Evolutionary conservation across 306 rosid genomes (phyloP).

Genomic region (Vigna radiata): DNA sequence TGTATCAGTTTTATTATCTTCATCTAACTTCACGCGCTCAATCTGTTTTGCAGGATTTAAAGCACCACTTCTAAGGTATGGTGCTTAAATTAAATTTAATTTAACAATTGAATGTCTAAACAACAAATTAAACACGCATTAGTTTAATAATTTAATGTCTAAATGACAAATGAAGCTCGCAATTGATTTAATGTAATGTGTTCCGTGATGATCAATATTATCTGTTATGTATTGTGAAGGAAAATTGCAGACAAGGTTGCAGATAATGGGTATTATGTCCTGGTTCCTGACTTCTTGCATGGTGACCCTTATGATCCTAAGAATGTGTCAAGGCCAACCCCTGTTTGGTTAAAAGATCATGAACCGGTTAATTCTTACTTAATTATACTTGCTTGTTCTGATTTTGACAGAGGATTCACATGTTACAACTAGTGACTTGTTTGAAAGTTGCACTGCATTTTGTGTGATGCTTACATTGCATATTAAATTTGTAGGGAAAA

Average conservation of each 20-base stretch:
- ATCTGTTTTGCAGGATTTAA: slow-evolving; percentile 64
- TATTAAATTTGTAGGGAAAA: slow-evolving; percentile 53
- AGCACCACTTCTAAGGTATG: slow-evolving; percentile 73
- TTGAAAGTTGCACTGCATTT: background rate
- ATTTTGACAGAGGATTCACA: too few relatives aligned
- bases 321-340: slow-evolving; percentile 50
- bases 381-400: background rate
- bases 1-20: background rate
- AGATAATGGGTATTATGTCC: slow-evolving; percentile 68
- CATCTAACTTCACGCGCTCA: slow-evolving; percentile 28
- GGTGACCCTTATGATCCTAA: slow-evolving; percentile 64
- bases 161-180: too few relatives aligned
- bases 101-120: too few relatives aligned
- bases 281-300: slow-evolving; percentile 67
- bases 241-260: slow-evolving; percentile 77
- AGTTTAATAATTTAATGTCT: too few relatives aligned
- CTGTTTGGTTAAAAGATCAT: slow-evolving; percentile 66
- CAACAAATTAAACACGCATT: too few relatives aligned
- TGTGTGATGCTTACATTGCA: background rate
- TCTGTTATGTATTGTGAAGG: slow-evolving; percentile 48
- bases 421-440: background rate
- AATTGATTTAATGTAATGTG: too few relatives aligned
- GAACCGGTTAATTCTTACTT: slow-evolving; percentile 51
- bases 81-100: too few relatives aligned
- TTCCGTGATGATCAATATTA: background rate